Percentiles rank a stretch among this genome's conserved stretches.
Evolutionary conservation across 1,139 yeast genomes (phyloP).

Genomic region (Nakaseomyces nivariensis): DNA sequence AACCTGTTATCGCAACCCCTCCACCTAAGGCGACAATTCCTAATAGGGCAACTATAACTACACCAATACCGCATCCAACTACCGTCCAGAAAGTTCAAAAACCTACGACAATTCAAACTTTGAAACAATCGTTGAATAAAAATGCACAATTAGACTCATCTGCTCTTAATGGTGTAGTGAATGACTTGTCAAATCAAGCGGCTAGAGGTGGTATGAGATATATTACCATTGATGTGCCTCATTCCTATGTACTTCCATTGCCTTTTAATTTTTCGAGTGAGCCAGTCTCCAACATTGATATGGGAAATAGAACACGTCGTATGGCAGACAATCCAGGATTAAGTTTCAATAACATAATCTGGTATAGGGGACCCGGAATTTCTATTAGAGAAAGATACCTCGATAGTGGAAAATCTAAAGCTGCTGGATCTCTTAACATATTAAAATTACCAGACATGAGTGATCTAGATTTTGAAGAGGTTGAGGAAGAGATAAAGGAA

Average conservation of each 20-base stretch:
- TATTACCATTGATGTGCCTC: constrained; percentile 2
- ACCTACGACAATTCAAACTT: not conserved
- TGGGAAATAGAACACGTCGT: not conserved
- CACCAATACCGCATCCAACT: not conserved
- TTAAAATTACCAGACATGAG: constrained; percentile 13
- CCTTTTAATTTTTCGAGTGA: not conserved
- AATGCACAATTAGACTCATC: not conserved
- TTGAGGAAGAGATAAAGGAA: constrained; percentile 13
- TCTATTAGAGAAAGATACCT: constrained; percentile 42
- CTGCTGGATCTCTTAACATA: not conserved
- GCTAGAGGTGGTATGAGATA: constrained; percentile 1
- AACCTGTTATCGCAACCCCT: not conserved
- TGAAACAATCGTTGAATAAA: not conserved
- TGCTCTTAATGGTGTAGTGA: not conserved
- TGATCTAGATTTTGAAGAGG: constrained; percentile 18
- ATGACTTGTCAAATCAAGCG: not conserved
- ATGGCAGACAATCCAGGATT: not conserved
- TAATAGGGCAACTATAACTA: not conserved
- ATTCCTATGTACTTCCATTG: constrained; percentile 1
- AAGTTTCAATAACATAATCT: constrained; percentile 20
- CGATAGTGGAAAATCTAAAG: constrained; percentile 16
- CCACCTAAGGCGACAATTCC: not conserved
- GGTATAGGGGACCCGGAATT: constrained; percentile 79
- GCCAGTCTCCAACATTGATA: not conserved
- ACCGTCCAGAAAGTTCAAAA: not conserved